phyloP scores from a whole-genome alignment of 1,284 basidiomycete genomes.

The Ustilago trichophora region DNA sequence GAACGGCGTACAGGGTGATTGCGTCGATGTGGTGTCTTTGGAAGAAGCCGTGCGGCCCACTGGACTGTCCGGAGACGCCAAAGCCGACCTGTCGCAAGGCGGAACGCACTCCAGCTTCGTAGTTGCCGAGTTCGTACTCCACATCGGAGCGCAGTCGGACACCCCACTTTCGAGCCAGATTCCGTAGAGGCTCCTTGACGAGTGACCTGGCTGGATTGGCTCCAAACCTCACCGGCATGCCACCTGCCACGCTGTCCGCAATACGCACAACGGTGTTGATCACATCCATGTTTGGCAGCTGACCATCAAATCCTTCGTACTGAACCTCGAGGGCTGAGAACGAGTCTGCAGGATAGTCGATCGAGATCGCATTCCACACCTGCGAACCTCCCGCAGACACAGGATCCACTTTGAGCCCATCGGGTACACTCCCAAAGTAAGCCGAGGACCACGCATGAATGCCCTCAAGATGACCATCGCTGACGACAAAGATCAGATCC shows the following conservation, averaged over 20 bases:
- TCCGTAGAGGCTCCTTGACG: constrained; percentile 10
- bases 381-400: constrained; percentile 67
- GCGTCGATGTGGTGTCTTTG: constrained; percentile 90
- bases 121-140: constrained; percentile 27
- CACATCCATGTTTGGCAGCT: constrained; percentile 93
- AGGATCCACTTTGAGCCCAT: constrained; percentile 74
- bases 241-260: constrained; percentile 74
- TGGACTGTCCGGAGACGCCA: constrained; percentile 31
- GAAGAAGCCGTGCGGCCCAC: constrained; percentile 50
- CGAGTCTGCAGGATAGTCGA: constrained; percentile 96
- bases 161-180: constrained; percentile 1
- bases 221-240: constrained; percentile 19
- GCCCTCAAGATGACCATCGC: constrained; percentile 87
- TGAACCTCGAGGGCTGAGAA: constrained; percentile 92
- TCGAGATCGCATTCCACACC: constrained; percentile 86
- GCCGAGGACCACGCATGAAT: constrained; percentile 88
- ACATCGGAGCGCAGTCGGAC: constrained; percentile 11
- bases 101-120: constrained; percentile 23
- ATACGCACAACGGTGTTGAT: constrained; percentile 84
- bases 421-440: constrained; percentile 78
- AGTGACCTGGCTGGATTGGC: neutral
- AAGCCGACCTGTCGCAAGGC: constrained; percentile 16
- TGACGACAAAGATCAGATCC: constrained; percentile 88
- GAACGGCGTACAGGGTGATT: constrained; percentile 86
- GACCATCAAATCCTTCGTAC: constrained; percentile 93